phyloP scores from a whole-genome alignment of 75 land plant species.

The Isoetes taiwanensis region DNA sequence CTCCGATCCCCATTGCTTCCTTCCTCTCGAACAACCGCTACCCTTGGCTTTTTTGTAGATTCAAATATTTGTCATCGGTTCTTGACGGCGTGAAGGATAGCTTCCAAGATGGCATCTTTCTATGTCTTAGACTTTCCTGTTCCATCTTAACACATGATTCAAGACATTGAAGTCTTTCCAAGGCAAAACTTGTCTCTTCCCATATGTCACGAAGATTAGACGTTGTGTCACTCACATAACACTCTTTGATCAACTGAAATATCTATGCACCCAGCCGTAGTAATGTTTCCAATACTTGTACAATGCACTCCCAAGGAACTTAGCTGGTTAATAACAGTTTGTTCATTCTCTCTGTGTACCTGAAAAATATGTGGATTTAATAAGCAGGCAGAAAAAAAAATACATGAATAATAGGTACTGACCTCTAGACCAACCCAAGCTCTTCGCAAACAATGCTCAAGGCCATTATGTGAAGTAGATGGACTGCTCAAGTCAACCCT shows the following conservation, averaged over 20 bases:
- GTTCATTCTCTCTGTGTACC: conserved; percentile 36
- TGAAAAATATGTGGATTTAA: too few relatives aligned
- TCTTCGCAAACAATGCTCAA: conserved; percentile 77
- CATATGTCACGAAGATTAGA: conserved; percentile 65
- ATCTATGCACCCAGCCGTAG: conserved; percentile 27
- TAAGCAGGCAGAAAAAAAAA: background rate
- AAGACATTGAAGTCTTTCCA: conserved; percentile 63
- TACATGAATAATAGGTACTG: background rate
- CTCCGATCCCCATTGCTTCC: conserved; percentile 99
- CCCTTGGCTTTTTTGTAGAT: conserved; percentile 48
- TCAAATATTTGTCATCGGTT: conserved; percentile 37
- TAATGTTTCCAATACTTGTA: conserved; percentile 63
- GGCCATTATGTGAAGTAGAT: too few relatives aligned
- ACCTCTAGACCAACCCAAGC: conserved; percentile 83
- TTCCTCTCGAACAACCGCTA: conserved; percentile 87
- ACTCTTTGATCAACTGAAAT: conserved; percentile 50
- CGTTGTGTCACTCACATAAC: conserved; percentile 38
- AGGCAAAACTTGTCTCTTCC: conserved; percentile 82
- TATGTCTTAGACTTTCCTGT: conserved; percentile 51
- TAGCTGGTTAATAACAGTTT: conserved; percentile 33
- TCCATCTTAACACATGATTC: conserved; percentile 69
- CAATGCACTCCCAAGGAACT: conserved; percentile 27
- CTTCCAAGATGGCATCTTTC: conserved; percentile 60
- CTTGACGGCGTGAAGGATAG: conserved; percentile 61
- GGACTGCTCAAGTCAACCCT: conserved; percentile 48